phyloP scores from a whole-genome alignment of 805 yeast species.

The Pichia heedii region DNA sequence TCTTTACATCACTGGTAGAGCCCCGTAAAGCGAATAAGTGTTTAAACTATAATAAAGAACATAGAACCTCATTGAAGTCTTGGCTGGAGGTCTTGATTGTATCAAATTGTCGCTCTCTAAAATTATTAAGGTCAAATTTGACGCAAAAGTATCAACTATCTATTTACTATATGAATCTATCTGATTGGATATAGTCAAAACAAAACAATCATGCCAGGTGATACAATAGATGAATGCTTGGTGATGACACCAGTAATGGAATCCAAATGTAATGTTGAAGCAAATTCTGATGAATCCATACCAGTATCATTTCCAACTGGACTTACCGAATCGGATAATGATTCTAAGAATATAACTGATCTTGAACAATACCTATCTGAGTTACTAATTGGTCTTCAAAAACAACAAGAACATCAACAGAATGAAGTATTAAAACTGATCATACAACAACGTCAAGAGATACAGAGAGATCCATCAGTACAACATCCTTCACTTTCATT shows the following conservation, averaged over 20 bases:
- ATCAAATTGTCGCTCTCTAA: too few relatives aligned
- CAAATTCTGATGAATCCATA: too few relatives aligned
- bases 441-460: conserved; percentile 7
- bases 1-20: too few relatives aligned
- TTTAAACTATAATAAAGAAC: too few relatives aligned
- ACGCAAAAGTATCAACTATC: too few relatives aligned
- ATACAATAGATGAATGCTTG: neutral
- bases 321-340: neutral
- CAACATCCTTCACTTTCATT: conserved; percentile 3
- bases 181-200: too few relatives aligned
- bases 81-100: too few relatives aligned
- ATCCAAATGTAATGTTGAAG: neutral
- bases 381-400: conserved; percentile 11
- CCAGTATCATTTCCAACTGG: neutral
- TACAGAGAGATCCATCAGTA: neutral
- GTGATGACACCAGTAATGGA: neutral
- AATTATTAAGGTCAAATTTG: too few relatives aligned
- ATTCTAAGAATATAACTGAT: neutral
- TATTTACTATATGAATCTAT: too few relatives aligned
- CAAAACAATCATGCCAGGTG: neutral
- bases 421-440: conserved; percentile 6
- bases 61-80: too few relatives aligned
- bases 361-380: conserved; percentile 6
- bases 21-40: too few relatives aligned
- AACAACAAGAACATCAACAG: conserved; percentile 13